These are phyloP conservation scores for Phytophthora sp. DNA, from an alignment of 352 stramenopile species.

Conservation along the genomic window DNA sequence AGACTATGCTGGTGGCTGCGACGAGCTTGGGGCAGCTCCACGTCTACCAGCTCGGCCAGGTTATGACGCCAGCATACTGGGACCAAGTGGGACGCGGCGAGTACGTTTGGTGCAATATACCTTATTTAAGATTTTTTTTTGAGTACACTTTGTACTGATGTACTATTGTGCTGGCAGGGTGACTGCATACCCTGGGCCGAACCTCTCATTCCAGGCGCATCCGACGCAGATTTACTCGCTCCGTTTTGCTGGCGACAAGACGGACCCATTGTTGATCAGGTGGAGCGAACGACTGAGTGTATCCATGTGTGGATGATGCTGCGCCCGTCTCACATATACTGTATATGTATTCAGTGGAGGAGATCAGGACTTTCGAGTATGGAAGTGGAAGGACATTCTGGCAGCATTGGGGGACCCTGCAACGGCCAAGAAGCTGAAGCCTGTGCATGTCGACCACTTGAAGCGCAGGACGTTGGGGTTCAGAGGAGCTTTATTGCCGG, in stretches of 20 bases:
- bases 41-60: constrained; percentile 53
- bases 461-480: constrained; percentile 64
- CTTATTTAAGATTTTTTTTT: background rate
- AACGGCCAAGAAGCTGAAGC: constrained; percentile 29
- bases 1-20: constrained; percentile 60
- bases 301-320: constrained; percentile 6
- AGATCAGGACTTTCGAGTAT: constrained; percentile 82
- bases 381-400: constrained; percentile 73
- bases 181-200: constrained; percentile 50
- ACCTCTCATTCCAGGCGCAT: constrained; percentile 71
- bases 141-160: constrained; percentile 13
- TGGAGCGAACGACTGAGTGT: constrained; percentile 15
- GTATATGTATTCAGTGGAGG: no score
- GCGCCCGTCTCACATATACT: no score
- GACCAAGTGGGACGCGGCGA: constrained; percentile 45
- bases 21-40: constrained; percentile 71
- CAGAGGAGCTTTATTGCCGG: constrained; percentile 60
- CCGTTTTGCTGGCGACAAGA: constrained; percentile 61
- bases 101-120: constrained; percentile 29
- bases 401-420: constrained; percentile 42
- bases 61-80: constrained; percentile 60
- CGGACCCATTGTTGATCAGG: constrained; percentile 68
- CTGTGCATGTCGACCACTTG: constrained; percentile 59
- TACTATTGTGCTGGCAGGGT: constrained; percentile 32
- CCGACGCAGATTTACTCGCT: constrained; percentile 79